These are phyloP conservation scores for Daldinia vernicosa DNA, from an alignment of 495 filamentous ascomycete species.

Conservation along the genomic window DNA sequence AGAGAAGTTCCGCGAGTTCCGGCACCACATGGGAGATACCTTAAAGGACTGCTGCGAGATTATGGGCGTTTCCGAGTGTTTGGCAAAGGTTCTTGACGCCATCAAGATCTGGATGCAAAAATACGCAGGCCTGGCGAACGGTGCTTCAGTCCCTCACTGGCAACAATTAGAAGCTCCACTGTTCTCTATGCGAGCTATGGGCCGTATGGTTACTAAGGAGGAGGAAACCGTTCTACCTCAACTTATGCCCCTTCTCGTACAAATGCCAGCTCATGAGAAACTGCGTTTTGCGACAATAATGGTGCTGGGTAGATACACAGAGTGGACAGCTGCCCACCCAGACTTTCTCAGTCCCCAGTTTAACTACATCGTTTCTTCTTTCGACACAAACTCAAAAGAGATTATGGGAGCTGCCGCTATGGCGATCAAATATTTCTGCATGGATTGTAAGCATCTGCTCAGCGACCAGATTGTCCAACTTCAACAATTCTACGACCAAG, in stretches of 20 bases:
- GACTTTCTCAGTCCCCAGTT: conserved; percentile 91
- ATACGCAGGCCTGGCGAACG: conserved; percentile 77
- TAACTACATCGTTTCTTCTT: conserved; percentile 91
- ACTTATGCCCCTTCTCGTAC: conserved; percentile 89
- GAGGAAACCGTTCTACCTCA: conserved; percentile 86
- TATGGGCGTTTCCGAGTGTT: conserved; percentile 88
- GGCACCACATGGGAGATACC: conserved; percentile 97
- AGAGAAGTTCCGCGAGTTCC: conserved; percentile 96
- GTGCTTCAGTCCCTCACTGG: conserved; percentile 90
- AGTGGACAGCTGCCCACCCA: conserved; percentile 95
- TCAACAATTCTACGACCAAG: conserved; percentile 88
- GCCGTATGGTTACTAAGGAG: conserved; percentile 90
- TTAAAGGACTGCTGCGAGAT: conserved; percentile 98
- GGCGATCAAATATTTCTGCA: conserved; percentile 95
- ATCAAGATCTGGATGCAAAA: conserved; percentile 88
- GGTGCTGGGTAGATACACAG: conserved; percentile 94
- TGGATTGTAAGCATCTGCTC: conserved; percentile 88
- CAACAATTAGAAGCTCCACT: conserved; percentile 94
- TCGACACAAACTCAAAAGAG: conserved; percentile 84
- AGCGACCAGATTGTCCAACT: conserved; percentile 81
- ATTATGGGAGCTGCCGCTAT: conserved; percentile 90
- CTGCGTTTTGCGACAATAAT: conserved; percentile 96
- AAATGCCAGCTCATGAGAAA: conserved; percentile 96
- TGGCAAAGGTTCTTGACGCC: conserved; percentile 82
- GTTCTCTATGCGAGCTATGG: conserved; percentile 96